Evolutionary conservation across 106 monocot species (phyloP).

Genomic region (Hemerocallis citrina): DNA sequence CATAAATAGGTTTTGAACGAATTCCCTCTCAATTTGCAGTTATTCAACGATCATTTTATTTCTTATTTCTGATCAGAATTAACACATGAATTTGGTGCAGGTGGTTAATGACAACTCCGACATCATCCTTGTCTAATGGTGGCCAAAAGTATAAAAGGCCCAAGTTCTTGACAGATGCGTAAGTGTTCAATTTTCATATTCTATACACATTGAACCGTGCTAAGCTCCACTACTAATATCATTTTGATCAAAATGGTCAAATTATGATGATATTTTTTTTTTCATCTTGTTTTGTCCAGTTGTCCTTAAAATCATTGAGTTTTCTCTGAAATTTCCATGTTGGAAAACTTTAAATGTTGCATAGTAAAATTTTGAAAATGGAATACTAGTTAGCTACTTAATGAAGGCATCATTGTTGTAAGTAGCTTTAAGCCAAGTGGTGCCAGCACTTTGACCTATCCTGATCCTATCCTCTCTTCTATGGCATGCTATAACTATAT

Average conservation of each 20-base stretch:
- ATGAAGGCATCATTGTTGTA: background rate
- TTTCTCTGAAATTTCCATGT: too few species aligned
- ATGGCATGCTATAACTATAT: background rate
- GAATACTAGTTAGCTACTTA: background rate
- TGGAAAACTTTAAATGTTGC: too few species aligned
- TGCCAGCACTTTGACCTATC: too few species aligned
- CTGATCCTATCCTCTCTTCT: background rate
- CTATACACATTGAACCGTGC: too few species aligned
- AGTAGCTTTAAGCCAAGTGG: too few species aligned
- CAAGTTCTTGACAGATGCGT: constrained; percentile 2
- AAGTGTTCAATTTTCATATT: background rate
- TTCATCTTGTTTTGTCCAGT: too few species aligned
- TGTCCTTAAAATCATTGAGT: too few species aligned
- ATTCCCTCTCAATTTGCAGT: background rate
- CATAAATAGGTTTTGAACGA: background rate
- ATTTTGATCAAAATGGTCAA: too few species aligned
- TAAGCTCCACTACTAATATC: too few species aligned
- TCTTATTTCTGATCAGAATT: background rate
- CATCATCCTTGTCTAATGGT: background rate
- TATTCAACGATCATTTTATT: background rate
- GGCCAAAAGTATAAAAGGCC: constrained; percentile 4
- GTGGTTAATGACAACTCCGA: background rate
- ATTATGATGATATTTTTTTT: too few species aligned
- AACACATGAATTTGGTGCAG: constrained; percentile 1
- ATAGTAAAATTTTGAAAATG: too few species aligned